Evolutionary conservation across 2,329 filamentous ascomycete species (phyloP).

Genomic region (Hymenoscyphus scutula): DNA sequence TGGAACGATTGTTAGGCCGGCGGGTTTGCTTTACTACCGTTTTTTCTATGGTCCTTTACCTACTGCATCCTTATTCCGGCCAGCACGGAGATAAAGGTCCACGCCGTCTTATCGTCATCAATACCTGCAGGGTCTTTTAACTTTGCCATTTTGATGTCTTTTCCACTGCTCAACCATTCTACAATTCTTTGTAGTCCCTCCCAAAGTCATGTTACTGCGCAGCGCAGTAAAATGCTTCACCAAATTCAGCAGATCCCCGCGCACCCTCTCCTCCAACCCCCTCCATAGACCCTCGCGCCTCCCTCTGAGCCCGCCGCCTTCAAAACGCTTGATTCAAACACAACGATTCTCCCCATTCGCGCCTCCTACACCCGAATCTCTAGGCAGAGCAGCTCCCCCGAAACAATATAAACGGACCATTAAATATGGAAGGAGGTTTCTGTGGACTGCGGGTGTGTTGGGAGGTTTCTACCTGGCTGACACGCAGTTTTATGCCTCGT

Average conservation of each 20-base stretch:
- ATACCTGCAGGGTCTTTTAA: neutral
- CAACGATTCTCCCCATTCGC: slow-evolving; percentile 61
- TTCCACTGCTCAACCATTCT: neutral
- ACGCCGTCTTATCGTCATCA: neutral
- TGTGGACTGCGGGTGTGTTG: slow-evolving; percentile 57
- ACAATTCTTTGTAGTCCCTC: neutral
- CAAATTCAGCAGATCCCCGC: slow-evolving; percentile 3
- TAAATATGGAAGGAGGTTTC: slow-evolving; percentile 74
- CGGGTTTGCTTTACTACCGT: too few species aligned
- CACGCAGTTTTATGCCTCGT: slow-evolving; percentile 72
- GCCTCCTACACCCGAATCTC: slow-evolving; percentile 74
- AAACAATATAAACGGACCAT: slow-evolving; percentile 69
- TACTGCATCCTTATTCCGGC: neutral
- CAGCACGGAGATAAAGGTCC: neutral
- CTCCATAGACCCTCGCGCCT: neutral
- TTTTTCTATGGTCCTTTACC: too few species aligned
- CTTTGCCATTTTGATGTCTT: neutral
- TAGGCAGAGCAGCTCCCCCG: slow-evolving; percentile 69
- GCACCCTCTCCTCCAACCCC: neutral
- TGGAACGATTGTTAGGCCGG: too few species aligned
- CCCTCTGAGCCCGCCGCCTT: slow-evolving; percentile 8
- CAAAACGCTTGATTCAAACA: slow-evolving; percentile 31
- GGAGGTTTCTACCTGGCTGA: slow-evolving; percentile 69
- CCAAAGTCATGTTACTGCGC: slow-evolving; percentile 33
- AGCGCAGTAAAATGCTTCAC: slow-evolving; percentile 27